Evolutionary conservation across 2,329 filamentous ascomycete genomes (phyloP).

Genomic region (Nemania sp.): DNA sequence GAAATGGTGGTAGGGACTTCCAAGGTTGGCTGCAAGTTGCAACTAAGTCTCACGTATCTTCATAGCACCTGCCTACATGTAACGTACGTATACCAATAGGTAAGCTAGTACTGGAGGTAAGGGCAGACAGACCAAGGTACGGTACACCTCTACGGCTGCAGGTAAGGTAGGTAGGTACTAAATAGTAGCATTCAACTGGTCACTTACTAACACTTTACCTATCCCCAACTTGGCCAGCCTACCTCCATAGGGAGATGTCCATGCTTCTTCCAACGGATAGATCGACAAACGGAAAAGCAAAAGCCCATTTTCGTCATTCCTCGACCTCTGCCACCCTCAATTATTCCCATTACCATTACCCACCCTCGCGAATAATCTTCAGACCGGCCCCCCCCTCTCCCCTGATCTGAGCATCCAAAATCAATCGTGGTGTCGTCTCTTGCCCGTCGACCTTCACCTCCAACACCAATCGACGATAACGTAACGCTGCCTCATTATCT

Average conservation of each 20-base stretch:
- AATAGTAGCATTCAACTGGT: no score
- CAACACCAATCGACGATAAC: constrained; percentile 5
- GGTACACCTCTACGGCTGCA: no score
- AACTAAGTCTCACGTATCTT: no score
- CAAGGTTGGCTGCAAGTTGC: no score
- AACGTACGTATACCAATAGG: no score
- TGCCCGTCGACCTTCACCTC: constrained; percentile 2
- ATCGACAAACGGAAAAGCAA: constrained; percentile 1
- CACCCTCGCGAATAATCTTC: not conserved
- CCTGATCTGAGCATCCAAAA: not conserved
- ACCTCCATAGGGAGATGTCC: not conserved
- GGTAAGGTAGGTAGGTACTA: no score
- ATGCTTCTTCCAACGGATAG: not conserved
- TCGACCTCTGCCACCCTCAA: not conserved
- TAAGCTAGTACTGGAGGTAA: no score
- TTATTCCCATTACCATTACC: not conserved
- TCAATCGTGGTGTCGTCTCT: not conserved
- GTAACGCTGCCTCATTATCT: no score
- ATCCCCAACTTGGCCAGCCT: not conserved
- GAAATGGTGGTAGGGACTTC: no score
- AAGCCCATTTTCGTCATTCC: constrained; percentile 4
- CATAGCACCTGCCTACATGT: no score
- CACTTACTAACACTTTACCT: no score
- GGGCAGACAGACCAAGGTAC: no score
- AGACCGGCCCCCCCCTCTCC: not conserved